Evolutionary conservation across 345 rosid genomes (phyloP), one percentile per base, ranked within the genome.

Genomic region (Hibiscus tridactylites): DNA sequence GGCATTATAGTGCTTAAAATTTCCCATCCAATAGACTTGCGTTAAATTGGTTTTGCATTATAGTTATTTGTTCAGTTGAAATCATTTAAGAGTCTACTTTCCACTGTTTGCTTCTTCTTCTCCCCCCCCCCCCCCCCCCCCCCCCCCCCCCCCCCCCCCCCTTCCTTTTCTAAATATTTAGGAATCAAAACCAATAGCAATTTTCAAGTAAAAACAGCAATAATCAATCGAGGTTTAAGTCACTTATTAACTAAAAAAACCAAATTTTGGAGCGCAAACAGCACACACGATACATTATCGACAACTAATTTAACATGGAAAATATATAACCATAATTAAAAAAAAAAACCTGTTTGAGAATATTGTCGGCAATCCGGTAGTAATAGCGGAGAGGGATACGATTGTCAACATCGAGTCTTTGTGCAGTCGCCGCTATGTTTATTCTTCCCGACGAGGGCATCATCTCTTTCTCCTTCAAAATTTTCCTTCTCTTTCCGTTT

Each of bases 311-410:
- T 56, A 56, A 56, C 29, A 21, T 9, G 60, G 3, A 56, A 56
- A 9, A 9, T 21, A 21, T 19, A 56, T 19, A 56, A 56, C 9
- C 10, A 9, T 56, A 56, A 7, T 19, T 54, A 16, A 5, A 50
- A 54, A 57, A 21, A 2, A 8, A 46, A 21, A 94, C 99, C 97
- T 95, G 97, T 79, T 80, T 92, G 78, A 95, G 96, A 78, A 95
- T 83, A 42, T 92, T 95, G 75, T 92, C 91, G 9, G 99, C 97
- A 81, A 95, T 92, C 74, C 99, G 88, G 68, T 70, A 81, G 79
- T 95, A 95, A 84, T 79, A 88, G 24, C 79, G 86, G 65, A 95
- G 91, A 65, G 97, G 71, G 72, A 91, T 90, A 56, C 91, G 89
- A 82, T 95, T 85, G 28, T 95, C 99, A 13, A 91, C 97, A 65